Base-by-base conservation (phyloP, 768 basidiomycete species). In the Tephrocybe sp. region DNA sequence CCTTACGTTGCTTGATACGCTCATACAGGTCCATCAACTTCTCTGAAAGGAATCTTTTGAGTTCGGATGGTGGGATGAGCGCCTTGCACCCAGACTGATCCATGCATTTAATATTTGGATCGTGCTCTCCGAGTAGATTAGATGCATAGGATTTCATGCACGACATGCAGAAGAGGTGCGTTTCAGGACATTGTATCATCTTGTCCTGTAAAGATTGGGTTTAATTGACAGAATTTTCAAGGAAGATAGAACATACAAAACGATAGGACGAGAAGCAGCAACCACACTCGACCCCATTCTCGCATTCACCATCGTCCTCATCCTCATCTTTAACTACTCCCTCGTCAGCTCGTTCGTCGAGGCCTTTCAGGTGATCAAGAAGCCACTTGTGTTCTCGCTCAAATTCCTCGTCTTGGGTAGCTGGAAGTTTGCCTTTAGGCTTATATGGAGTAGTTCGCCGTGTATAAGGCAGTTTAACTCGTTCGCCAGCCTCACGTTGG, bases 161-260 rank as follows among this genome's bases (percentile, higher is more conserved):
- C 1, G 73, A 68, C 31, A 64, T 72, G 66, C 93, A 96, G 71
- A 96, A 97, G 2, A 93, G 79, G 64, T 97, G 93, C 0, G 87
- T 83, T 49, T 94, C 92, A 0, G 88, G 84, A 60, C 93, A 96
- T 68, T 95, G 92, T 1, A 90, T 76, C 85, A 94, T 88, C 58
- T 87, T 83, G 35, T 81, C 79, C 91, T 95, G 22, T n/a, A 26
- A n/a, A 26, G 33, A 8, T 48, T 33, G 33, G 7, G 22, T 31
- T 17, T 38, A 26, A 12, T 38, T 39, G 23, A 39, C 46, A 17
- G 45, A 32, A 26, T 36, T 49, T 23, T 39, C 35, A 50, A 45
- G 23, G 11, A 20, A 42, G 12, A n/a, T 50, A 14, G 23, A 35
- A 72, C 89, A 50, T 64, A 91, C 89, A 67, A 89, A 86, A 4